Evolutionary conservation across 2,329 filamentous ascomycete species (phyloP).

Genomic region (Cylindrodendrum hubeiense): DNA sequence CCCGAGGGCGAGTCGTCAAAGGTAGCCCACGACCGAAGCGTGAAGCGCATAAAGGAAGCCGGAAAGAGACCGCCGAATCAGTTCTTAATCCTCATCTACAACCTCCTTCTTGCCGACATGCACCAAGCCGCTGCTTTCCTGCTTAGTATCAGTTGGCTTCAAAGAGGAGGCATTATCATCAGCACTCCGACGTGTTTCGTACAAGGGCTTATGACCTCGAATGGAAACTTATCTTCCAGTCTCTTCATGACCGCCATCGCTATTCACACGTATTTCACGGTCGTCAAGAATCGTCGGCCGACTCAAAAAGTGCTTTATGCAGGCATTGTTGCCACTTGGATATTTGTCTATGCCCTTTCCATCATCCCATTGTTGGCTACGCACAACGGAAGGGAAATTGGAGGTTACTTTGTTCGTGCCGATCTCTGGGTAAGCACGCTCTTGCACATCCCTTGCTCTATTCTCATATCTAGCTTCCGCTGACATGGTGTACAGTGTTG

Average conservation of each 20-base stretch:
- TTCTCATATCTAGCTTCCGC: background rate
- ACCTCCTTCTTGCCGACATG: slow-evolving; percentile 75
- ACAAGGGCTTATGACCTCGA: slow-evolving; percentile 76
- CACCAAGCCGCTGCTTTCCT: slow-evolving; percentile 74
- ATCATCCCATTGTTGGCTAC: slow-evolving; percentile 62
- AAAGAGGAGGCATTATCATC: slow-evolving; percentile 64
- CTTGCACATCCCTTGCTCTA: background rate
- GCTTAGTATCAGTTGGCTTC: slow-evolving; percentile 71
- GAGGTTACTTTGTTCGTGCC: slow-evolving; percentile 70
- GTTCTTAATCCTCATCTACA: slow-evolving; percentile 77
- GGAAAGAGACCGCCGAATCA: slow-evolving; percentile 63
- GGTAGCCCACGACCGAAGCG: slow-evolving; percentile 19
- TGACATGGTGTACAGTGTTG: slow-evolving; percentile 64
- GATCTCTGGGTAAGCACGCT: slow-evolving; percentile 66
- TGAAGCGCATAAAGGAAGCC: slow-evolving; percentile 21
- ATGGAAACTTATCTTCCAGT: slow-evolving; percentile 74
- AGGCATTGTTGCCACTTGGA: slow-evolving; percentile 64
- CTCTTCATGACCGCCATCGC: slow-evolving; percentile 76
- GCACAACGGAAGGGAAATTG: slow-evolving; percentile 52
- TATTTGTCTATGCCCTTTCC: slow-evolving; percentile 68
- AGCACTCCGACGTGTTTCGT: slow-evolving; percentile 66
- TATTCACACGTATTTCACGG: slow-evolving; percentile 73
- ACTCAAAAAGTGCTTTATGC: slow-evolving; percentile 63
- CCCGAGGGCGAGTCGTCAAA: slow-evolving; percentile 23
- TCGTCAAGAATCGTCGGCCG: slow-evolving; percentile 68